Evolutionary conservation across 768 basidiomycete species (phyloP), one percentile per base, ranked within the genome.

Genomic region (Tylopilus plumbeoviolaceoides): DNA sequence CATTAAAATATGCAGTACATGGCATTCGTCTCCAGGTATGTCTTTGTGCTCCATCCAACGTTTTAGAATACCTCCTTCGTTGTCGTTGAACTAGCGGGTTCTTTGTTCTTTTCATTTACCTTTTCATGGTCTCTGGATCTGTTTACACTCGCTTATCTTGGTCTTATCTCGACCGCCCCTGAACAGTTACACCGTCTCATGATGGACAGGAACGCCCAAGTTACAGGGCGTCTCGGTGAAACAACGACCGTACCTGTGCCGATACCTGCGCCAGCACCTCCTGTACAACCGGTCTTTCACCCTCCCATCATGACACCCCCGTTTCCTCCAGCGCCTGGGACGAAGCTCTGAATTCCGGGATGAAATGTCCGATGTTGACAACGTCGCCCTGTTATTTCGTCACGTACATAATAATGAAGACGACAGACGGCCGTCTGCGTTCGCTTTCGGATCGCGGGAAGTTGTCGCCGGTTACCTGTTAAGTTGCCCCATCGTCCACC

Each of bases 1-100:
- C 83, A 20, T 61, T 92, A 45, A 77, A 85, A 47, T 85, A 79
- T 21, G 81, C 77, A 47, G 74, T 91, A 40, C 86, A 91, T 57
- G 89, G 89, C 2, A 66, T 92, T 43, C 76, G 89, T 50, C 86
- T 91, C 77, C 89, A 91, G 80, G 84, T 89, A 51, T 12, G 78
- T 69, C 25, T 35, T 35, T 12, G n/a, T n/a, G 47, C 46, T 48
- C 51, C 59, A 50, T 23, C 23, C 2, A 31, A 2, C 31, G 41
- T 46, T 51, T 50, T 54, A 47, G 45, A 46, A 42, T 28, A 7
- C 31, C 7, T 52, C 20, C 25, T 40, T 30, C 47, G 17, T 47
- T 38, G 27, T 27, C 36, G 35, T 49, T 40, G 14, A 38, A 48
- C 40, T 43, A 40, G 30, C 45, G 41, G 14, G 25, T 48, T 47